These are phyloP conservation scores for Antonospora locustae DNA, from an alignment of 371 early-diverging fungal species.

Conservation along the genomic window DNA sequence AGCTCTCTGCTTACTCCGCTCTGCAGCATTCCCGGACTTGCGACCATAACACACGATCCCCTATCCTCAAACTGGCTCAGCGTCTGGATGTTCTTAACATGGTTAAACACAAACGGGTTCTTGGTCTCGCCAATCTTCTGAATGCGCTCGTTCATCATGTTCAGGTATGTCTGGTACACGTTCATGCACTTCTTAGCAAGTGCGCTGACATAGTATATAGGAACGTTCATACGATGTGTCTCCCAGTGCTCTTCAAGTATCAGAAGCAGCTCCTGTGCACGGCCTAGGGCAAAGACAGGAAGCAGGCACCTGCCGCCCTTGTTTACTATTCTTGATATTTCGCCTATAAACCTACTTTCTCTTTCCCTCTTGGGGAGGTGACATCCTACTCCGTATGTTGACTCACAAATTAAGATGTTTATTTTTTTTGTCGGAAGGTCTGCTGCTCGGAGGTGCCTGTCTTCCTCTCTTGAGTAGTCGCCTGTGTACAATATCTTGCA, in stretches of 20 bases:
- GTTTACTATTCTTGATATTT: slow-evolving; percentile 75
- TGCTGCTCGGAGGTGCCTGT: slow-evolving; percentile 94
- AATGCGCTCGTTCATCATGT: slow-evolving; percentile 96
- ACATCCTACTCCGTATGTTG: slow-evolving; percentile 93
- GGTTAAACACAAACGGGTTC: slow-evolving; percentile 92
- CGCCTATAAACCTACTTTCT: slow-evolving; percentile 65
- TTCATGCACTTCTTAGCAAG: slow-evolving; percentile 93
- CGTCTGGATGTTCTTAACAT: slow-evolving; percentile 72
- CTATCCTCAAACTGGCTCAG: slow-evolving; percentile 79
- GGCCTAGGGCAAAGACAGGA: slow-evolving; percentile 94
- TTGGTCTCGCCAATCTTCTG: slow-evolving; percentile 71
- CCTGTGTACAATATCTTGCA: slow-evolving; percentile 91
- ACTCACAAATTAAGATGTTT: slow-evolving; percentile 88
- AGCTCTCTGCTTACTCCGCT: slow-evolving; percentile 88
- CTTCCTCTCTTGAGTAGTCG: slow-evolving; percentile 97
- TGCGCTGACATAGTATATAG: slow-evolving; percentile 89
- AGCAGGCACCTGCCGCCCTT: slow-evolving; percentile 90
- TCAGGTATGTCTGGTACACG: slow-evolving; percentile 93
- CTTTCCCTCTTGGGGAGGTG: slow-evolving; percentile 86
- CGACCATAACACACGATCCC: slow-evolving; percentile 98
- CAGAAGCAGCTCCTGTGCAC: slow-evolving; percentile 90
- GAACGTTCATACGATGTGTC: slow-evolving; percentile 72
- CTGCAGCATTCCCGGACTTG: slow-evolving; percentile 98
- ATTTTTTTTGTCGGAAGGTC: slow-evolving; percentile 69
- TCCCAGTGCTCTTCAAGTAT: slow-evolving; percentile 98